Evolutionary conservation across 495 filamentous ascomycete genomes (phyloP).

Genomic region (Tricharina praecox): DNA sequence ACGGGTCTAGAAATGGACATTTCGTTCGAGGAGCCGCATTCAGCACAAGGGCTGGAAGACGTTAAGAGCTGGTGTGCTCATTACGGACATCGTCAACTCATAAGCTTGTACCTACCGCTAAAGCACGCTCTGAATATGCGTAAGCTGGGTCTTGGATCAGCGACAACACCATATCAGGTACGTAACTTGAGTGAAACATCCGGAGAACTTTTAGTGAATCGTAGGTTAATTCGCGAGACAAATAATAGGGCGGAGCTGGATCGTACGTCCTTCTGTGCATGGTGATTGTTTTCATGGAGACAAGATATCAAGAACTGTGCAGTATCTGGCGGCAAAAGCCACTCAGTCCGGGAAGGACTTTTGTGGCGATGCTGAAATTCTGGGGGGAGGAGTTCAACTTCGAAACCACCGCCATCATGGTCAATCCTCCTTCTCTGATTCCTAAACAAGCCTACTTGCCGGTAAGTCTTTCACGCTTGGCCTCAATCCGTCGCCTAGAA

Average conservation of each 20-base stretch:
- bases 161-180: constrained; percentile 6
- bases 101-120: neutral
- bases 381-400: constrained; percentile 7
- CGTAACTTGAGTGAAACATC: too few relatives aligned
- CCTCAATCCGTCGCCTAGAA: neutral
- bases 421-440: constrained; percentile 3
- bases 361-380: neutral
- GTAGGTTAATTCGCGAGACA: too few relatives aligned
- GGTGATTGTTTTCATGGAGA: constrained; percentile 5
- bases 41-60: neutral
- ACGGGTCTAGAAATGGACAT: constrained; percentile 5
- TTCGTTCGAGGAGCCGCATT: constrained; percentile 4
- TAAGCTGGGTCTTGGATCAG: constrained; percentile 1
- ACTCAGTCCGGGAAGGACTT: neutral
- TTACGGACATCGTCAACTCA: neutral
- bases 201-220: too few relatives aligned
- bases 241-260: constrained; percentile 5
- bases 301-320: neutral
- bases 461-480: neutral
- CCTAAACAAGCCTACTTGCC: neutral
- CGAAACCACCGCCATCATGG: neutral
- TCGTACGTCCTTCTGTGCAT: constrained; percentile 7
- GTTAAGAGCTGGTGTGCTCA: neutral
- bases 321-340: neutral
- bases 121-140: constrained; percentile 8